phyloP scores from a whole-genome alignment of 176 grass and related monocot species.

The Chloris gayana region DNA sequence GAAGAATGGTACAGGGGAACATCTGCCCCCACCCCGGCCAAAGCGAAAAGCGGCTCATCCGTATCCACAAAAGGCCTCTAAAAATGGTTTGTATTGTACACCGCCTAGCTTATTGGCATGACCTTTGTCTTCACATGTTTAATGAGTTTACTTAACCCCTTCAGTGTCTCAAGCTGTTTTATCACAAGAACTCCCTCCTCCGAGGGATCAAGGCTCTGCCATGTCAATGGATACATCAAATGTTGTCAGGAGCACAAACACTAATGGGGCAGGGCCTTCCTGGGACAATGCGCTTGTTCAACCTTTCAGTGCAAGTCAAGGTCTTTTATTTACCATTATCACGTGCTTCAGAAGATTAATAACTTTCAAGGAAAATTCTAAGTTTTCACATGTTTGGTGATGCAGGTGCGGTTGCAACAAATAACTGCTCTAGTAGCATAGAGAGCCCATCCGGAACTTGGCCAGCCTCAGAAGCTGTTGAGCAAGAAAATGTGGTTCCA shows the following conservation, averaged over 20 bases:
- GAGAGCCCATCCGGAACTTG: conserved; percentile 55
- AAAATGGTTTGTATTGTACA: conserved; percentile 49
- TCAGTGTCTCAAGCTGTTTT: conserved; percentile 37
- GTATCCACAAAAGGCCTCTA: conserved; percentile 97
- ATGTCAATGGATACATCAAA: conserved; percentile 50
- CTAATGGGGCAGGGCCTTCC: conserved; percentile 34
- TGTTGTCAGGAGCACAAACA: conserved; percentile 34
- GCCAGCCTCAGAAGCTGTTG: conserved; percentile 64
- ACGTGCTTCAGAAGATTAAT: not conserved
- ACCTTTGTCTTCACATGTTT: conserved; percentile 10
- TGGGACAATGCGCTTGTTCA: conserved; percentile 49
- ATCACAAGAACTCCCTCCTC: conserved; percentile 42
- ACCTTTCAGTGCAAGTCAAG: conserved; percentile 52
- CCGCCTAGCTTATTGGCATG: not conserved
- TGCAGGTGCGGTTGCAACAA: conserved; percentile 48
- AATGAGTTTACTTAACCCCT: conserved; percentile 29
- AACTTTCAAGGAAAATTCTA: conserved; percentile 20
- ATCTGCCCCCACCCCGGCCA: conserved; percentile 91
- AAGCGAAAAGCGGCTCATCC: conserved; percentile 97
- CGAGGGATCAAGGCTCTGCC: conserved; percentile 45
- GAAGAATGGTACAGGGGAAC: conserved; percentile 81
- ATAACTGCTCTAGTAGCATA: conserved; percentile 79
- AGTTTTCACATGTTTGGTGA: conserved; percentile 32
- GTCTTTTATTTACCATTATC: conserved; percentile 24
- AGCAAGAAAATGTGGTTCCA: conserved; percentile 67